Evolutionary conservation across 306 rosid genomes (phyloP).

Genomic region (Luffa aegyptiaca): DNA sequence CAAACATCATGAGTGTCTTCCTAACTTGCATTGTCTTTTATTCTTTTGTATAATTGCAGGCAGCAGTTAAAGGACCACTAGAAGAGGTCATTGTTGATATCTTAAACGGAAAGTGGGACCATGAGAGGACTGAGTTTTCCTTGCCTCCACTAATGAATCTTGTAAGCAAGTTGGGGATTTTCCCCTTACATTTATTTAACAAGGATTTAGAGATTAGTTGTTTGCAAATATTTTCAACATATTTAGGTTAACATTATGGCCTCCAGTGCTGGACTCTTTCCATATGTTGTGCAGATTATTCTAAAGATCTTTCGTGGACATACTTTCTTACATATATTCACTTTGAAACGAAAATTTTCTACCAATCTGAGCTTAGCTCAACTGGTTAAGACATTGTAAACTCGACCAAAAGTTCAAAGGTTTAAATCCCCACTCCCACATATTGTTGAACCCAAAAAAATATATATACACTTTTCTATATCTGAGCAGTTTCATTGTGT

Average conservation of each 20-base stretch:
- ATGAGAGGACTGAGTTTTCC: constrained; percentile 65
- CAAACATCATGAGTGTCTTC: neutral
- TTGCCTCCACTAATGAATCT: constrained; percentile 93
- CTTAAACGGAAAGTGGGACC: constrained; percentile 79
- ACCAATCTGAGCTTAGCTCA: too few relatives aligned
- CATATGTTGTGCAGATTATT: neutral
- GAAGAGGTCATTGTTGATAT: constrained; percentile 43
- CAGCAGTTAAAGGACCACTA: constrained; percentile 33
- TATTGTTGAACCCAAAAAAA: too few relatives aligned
- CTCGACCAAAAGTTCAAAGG: too few relatives aligned
- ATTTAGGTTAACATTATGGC: neutral
- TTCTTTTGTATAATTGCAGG: constrained; percentile 28
- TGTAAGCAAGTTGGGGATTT: constrained; percentile 17
- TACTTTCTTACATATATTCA: neutral
- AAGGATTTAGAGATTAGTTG: constrained; percentile 23
- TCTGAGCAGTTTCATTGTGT: neutral
- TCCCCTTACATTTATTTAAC: constrained; percentile 3
- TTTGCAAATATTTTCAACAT: neutral
- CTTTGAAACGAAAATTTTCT: neutral
- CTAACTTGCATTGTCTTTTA: neutral
- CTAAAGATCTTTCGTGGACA: neutral
- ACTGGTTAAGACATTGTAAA: too few relatives aligned
- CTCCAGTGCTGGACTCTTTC: neutral
- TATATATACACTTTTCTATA: neutral
- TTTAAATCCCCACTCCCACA: too few relatives aligned